Base-by-base conservation (phyloP, 345 rosid genomes). In the Mallotus nudiflorus region DNA sequence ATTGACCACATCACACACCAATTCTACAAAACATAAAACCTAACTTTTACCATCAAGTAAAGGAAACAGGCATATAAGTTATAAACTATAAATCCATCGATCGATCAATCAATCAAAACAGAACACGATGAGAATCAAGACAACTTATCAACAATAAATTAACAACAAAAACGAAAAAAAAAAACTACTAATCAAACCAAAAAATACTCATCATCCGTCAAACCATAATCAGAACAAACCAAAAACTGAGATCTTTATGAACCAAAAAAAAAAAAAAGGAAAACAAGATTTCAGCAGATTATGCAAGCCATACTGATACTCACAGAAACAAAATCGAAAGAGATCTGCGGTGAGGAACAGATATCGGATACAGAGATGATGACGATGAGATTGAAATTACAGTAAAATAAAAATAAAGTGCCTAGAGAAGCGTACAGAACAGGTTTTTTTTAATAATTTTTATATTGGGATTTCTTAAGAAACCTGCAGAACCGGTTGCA, bases 401-500 rank as follows among this genome's bases (percentile, higher is more conserved):
- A 33, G 3, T 33, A 33, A 33, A 33, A 33, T 42, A 42, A 42
- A 12, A 42, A 42, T 39, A 20, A 54, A 62, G 72, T 46, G 77
- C 57, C 65, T 60, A 4, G 75, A 46, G 64, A 28, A 66, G 25
- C 16, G 72, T 4, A 37, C 4, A 15, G 31, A 52, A 16, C 29
- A 24, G 37, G 2, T 62, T 69, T 57, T 73, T 31, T 76, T 20
- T n/a, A n/a, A n/a, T n/a, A n/a, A n/a, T 20, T 24, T 58, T 51
- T 51, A 46, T 71, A 51, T 22, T 1, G 28, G 52, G 11, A 18
- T 20, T 44, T 40, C 51, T 50, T 58, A 74, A 58, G 73, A 42
- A 54, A 82, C 89, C 76, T 73, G 83, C 45, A 45, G 67, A 25
- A 65, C 80, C 86, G 76, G 87, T 72, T 77, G 51, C 63, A 16